These are phyloP conservation scores for Prunus salicina DNA, from an alignment of 306 rosid species.

Conservation along the genomic window DNA sequence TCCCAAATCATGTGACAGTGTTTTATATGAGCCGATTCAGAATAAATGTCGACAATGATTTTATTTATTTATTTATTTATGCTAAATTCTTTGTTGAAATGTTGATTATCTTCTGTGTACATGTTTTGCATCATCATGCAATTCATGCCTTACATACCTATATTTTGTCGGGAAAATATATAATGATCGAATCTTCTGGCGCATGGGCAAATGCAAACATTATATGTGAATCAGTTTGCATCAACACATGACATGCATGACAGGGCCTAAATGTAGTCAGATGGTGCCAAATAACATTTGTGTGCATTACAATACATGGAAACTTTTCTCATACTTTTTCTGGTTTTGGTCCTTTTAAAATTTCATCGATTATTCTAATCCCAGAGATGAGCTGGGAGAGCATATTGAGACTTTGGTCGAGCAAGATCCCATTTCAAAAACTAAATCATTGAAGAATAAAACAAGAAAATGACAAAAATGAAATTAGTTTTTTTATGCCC, in stretches of 20 bases:
- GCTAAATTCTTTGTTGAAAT: no score
- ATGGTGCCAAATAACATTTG: background rate
- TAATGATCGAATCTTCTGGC: no score
- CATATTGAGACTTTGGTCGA: conserved; percentile 54
- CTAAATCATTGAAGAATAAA: conserved; percentile 67
- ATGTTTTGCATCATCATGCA: no score
- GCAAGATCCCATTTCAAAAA: conserved; percentile 59
- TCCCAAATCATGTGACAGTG: no score
- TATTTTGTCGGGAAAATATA: no score
- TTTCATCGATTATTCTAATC: conserved; percentile 22
- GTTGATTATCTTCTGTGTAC: no score
- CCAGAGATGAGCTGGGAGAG: conserved; percentile 61
- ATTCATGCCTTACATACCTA: no score
- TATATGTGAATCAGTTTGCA: background rate
- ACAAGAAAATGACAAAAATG: conserved; percentile 74
- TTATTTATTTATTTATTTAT: no score
- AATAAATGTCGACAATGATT: no score
- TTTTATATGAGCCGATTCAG: no score
- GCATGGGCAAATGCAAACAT: no score
- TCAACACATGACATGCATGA: background rate
- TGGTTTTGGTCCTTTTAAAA: background rate
- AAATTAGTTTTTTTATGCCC: conserved; percentile 10
- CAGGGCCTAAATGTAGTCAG: background rate
- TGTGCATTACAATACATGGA: conserved; percentile 4
- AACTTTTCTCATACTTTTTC: conserved; percentile 6